Evolutionary conservation across 1,284 basidiomycete genomes (phyloP).

Genomic region (Heterobasidion occidentale): DNA sequence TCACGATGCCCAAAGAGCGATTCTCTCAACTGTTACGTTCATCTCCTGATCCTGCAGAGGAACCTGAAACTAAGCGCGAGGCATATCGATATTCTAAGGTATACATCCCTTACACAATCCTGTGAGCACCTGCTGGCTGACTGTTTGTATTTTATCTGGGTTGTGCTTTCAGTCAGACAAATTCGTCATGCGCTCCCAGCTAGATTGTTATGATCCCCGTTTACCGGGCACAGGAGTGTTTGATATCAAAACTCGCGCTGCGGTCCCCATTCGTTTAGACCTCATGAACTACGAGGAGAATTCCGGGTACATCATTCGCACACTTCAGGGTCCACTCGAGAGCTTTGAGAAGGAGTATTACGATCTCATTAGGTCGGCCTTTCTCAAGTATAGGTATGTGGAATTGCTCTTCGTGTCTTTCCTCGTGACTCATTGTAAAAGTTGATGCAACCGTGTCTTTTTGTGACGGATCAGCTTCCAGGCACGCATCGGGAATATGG

Average conservation of each 20-base stretch:
- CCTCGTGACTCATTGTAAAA: background rate
- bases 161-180: constrained; percentile 48
- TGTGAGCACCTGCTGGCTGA: background rate
- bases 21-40: constrained; percentile 60
- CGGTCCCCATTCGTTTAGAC: constrained; percentile 80
- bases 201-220: constrained; percentile 80
- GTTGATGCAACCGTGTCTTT: background rate
- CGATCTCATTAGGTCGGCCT: constrained; percentile 88
- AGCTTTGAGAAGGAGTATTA: constrained; percentile 90
- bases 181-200: constrained; percentile 91
- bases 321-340: constrained; percentile 51
- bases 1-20: constrained; percentile 62
- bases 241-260: constrained; percentile 94
- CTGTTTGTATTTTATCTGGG: background rate
- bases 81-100: constrained; percentile 84
- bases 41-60: constrained; percentile 24
- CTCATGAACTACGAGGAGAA: constrained; percentile 81
- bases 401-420: background rate
- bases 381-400: constrained; percentile 85
- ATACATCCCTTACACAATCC: constrained; percentile 9
- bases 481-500: constrained; percentile 95
- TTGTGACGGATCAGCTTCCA: constrained; percentile 59
- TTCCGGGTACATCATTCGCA: constrained; percentile 68
- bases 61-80: constrained; percentile 40
- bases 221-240: constrained; percentile 90